Conservation (phyloP, 768 basidiomycete species). For the Podaxis mareebaensis region DNA sequence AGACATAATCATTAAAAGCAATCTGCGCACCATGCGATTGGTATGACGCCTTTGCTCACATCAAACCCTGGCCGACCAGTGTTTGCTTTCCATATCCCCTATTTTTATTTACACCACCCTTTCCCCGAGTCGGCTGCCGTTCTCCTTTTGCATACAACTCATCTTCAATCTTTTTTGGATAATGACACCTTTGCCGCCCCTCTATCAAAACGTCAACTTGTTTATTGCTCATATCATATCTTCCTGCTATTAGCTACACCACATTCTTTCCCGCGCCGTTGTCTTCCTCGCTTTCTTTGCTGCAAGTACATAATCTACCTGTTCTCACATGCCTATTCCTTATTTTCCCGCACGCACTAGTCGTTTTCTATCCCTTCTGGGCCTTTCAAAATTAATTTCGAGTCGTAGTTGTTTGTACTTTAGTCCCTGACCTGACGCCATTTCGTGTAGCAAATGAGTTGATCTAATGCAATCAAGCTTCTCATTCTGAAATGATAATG, state of each 20-base stretch:
- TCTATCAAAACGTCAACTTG: not conserved
- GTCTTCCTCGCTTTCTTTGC: not conserved
- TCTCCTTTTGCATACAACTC: not conserved
- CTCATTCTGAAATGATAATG: not conserved
- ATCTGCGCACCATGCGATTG: conserved; percentile 60
- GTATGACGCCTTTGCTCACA: conserved; percentile 29
- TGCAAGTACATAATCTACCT: not conserved
- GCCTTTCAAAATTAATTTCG: not conserved
- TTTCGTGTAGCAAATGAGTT: not conserved
- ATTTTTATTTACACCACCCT: not conserved
- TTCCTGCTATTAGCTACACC: not conserved
- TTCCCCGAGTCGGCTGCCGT: not conserved
- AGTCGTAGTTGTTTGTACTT: not conserved
- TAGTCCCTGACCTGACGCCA: not conserved
- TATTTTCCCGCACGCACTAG: not conserved
- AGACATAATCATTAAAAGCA: conserved; percentile 68
- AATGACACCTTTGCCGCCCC: not conserved
- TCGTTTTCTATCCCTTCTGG: conserved; percentile 10
- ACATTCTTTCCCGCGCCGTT: not conserved
- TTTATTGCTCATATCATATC: conserved; percentile 10
- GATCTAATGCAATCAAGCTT: not conserved
- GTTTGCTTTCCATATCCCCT: not conserved
- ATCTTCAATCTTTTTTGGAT: not conserved
- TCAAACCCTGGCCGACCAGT: not conserved
- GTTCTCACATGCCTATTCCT: not conserved